phyloP scores from a whole-genome alignment of 306 rosid genomes.

The Alnus glutinosa region DNA sequence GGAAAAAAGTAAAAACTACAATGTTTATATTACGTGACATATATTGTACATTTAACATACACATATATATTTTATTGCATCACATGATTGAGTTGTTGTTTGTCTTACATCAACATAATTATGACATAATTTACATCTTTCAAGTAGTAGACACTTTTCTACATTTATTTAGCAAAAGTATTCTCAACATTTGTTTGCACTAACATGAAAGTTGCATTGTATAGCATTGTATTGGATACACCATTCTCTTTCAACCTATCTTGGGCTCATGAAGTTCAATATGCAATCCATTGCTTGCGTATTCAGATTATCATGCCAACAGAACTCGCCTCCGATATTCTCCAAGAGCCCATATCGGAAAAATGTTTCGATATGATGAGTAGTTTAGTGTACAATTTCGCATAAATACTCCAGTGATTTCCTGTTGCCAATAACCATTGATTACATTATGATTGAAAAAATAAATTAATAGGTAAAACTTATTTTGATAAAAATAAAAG shows the following conservation, averaged over 20 bases:
- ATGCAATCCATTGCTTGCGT: neutral
- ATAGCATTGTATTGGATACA: neutral
- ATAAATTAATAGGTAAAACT: neutral
- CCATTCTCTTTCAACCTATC: neutral
- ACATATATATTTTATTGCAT: too few species aligned
- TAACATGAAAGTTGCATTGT: neutral
- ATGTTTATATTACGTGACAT: too few species aligned
- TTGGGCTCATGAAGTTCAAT: neutral
- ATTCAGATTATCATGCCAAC: neutral
- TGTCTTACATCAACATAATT: too few species aligned
- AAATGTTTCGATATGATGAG: conserved; percentile 48
- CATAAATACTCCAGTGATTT: conserved; percentile 55
- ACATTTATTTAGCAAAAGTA: neutral
- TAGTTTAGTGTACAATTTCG: conserved; percentile 52
- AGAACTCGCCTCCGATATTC: conserved; percentile 43
- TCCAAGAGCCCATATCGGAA: conserved; percentile 64
- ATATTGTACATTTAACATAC: too few species aligned
- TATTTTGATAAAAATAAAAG: neutral
- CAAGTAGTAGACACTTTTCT: neutral
- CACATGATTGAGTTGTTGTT: too few species aligned
- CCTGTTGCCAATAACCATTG: conserved; percentile 29
- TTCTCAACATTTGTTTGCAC: too few species aligned
- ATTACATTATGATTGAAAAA: neutral
- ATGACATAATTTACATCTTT: neutral
- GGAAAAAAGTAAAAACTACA: too few species aligned